phyloP scores from a whole-genome alignment of 495 filamentous ascomycete species.

The Clohesyomyces aquaticus region DNA sequence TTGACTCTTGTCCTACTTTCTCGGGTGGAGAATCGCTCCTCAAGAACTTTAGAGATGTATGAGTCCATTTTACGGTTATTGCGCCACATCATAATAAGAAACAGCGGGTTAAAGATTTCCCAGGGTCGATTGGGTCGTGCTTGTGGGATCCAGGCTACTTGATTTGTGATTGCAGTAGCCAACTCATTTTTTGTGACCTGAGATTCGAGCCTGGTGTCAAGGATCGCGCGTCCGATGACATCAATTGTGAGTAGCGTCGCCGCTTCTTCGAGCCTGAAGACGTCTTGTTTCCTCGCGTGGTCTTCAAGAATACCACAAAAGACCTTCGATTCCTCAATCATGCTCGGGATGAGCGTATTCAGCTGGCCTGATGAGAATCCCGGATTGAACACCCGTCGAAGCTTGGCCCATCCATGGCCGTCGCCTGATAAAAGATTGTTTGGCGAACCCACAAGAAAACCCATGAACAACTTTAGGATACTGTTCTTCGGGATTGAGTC shows the following conservation, averaged over 20 bases:
- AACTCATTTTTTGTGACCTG: constrained; percentile 24
- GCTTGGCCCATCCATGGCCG: background rate
- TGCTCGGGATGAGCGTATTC: constrained; percentile 46
- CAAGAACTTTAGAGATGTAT: constrained; percentile 32
- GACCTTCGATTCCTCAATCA: constrained; percentile 43
- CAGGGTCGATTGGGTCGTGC: constrained; percentile 28
- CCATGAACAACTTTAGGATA: background rate
- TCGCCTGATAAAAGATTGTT: background rate
- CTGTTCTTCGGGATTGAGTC: background rate
- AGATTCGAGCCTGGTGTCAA: constrained; percentile 28
- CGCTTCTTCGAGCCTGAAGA: constrained; percentile 47
- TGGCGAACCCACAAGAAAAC: background rate
- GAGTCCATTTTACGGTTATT: constrained; percentile 30
- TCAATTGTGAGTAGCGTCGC: constrained; percentile 47
- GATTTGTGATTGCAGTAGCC: constrained; percentile 9
- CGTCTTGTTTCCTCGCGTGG: constrained; percentile 38
- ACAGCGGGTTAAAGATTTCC: constrained; percentile 21
- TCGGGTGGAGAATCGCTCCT: constrained; percentile 29
- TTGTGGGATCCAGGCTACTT: constrained; percentile 31
- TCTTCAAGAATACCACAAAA: constrained; percentile 43
- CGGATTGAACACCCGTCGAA: background rate
- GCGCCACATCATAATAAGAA: constrained; percentile 15
- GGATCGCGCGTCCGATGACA: constrained; percentile 44
- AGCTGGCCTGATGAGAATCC: constrained; percentile 33
- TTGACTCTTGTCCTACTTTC: constrained; percentile 18